Percentiles rank a stretch among this genome's conserved stretches.
phyloP scores from a whole-genome alignment of 2,329 filamentous ascomycete species.

The Colletotrichum cereale region DNA sequence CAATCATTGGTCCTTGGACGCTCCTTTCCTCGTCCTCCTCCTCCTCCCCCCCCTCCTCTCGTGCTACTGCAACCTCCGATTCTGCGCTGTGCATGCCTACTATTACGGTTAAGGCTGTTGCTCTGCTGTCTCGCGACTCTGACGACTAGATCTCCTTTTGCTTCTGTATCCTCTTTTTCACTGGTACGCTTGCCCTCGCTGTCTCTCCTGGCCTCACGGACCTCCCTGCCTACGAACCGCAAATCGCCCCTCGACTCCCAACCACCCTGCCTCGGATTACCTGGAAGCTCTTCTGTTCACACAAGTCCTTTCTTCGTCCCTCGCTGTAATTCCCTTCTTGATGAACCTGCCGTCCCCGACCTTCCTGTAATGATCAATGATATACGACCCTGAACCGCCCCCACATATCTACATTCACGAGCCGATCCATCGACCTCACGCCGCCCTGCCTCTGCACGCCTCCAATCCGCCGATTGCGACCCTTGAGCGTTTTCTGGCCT shows the following conservation, averaged over 20 bases:
- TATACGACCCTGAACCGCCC: constrained; percentile 39
- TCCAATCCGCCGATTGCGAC: constrained; percentile 11
- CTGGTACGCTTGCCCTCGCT: constrained; percentile 17
- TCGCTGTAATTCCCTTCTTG: constrained; percentile 23
- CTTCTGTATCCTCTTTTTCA: constrained; percentile 22
- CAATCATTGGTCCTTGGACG: constrained; percentile 26
- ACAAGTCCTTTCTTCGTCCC: constrained; percentile 16
- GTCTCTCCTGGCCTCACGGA: constrained; percentile 19
- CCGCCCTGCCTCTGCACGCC: background rate
- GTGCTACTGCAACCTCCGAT: constrained; percentile 14
- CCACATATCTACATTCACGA: constrained; percentile 27
- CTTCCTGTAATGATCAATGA: constrained; percentile 42
- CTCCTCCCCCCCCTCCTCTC: background rate
- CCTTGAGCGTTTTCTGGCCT: background rate
- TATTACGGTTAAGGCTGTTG: constrained; percentile 11
- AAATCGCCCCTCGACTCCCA: constrained; percentile 26
- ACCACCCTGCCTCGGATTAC: constrained; percentile 16
- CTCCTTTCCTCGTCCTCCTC: constrained; percentile 17
- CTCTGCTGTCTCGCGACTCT: constrained; percentile 19
- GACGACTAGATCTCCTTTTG: constrained; percentile 14
- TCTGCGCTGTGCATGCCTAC: background rate
- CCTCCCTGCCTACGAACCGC: constrained; percentile 24
- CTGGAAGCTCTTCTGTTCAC: constrained; percentile 20
- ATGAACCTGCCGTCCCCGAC: constrained; percentile 29
- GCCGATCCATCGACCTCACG: constrained; percentile 22